A percentile compares a stretch with the other conserved stretches of the same genome.
Evolutionary conservation across 208 protist species (phyloP).

Genomic region (Crithidia expoeki): DNA sequence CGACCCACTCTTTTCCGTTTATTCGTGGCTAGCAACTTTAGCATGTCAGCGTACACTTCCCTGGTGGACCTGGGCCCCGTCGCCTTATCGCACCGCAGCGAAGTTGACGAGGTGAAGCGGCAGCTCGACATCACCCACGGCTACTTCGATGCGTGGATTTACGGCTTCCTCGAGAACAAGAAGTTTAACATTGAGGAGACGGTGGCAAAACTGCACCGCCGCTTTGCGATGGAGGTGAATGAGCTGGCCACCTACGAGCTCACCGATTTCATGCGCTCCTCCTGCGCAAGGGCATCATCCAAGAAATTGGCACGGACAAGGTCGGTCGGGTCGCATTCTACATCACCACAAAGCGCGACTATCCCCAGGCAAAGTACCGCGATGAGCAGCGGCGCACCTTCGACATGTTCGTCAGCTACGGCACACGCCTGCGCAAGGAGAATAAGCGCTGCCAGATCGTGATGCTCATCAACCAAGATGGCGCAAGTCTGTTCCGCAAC

Average conservation of each 20-base stretch:
- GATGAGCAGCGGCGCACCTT: conserved; percentile 52
- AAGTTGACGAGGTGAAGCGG: conserved; percentile 65
- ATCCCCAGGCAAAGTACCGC: conserved; percentile 40
- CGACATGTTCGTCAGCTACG: conserved; percentile 79
- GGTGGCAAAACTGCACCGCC: conserved; percentile 67
- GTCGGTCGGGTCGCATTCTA: conserved; percentile 52
- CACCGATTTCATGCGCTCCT: conserved; percentile 61
- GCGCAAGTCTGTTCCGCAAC: conserved; percentile 60
- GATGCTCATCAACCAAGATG: conserved; percentile 74
- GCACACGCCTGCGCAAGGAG: conserved; percentile 52
- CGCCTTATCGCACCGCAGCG: conserved; percentile 51
- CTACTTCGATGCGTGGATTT: conserved; percentile 75
- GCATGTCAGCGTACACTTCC: conserved; percentile 39
- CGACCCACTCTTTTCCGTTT: no score
- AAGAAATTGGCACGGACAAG: conserved; percentile 68
- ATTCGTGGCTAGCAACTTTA: no score
- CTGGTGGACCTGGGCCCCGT: conserved; percentile 60
- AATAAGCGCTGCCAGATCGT: conserved; percentile 57
- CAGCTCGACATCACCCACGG: conserved; percentile 51
- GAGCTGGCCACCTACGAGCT: conserved; percentile 62
- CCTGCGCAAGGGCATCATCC: conserved; percentile 63
- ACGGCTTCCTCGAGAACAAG: conserved; percentile 84
- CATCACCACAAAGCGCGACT: conserved; percentile 54
- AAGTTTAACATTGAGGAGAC: conserved; percentile 77
- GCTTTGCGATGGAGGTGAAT: conserved; percentile 61